Evolutionary conservation across 2,329 filamentous ascomycete genomes (phyloP), one percentile per base, ranked within the genome.

Genomic region (Berkeleyomyces basicola): DNA sequence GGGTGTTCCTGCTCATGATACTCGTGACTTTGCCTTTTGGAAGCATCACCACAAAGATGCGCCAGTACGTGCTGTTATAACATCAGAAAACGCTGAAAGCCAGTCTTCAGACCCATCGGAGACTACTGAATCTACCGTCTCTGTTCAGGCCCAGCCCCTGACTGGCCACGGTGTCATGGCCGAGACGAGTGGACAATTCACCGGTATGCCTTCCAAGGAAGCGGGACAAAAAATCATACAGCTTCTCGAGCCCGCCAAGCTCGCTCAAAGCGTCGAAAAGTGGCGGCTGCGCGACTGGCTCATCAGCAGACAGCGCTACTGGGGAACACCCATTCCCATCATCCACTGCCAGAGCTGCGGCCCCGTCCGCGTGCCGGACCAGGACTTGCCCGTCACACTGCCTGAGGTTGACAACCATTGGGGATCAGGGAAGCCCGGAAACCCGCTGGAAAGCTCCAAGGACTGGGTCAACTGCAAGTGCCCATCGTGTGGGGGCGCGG

Each of bases 211-310:
- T 5, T 91, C 88, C 1, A 73, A 75, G 3, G 78, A 86, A 61
- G 86, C 84, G 0, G 82, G 79, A 2, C 71, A 79, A 65, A 75
- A 79, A 66, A 81, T 95, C 59, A 73, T 90, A 16, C 70, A 74
- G 42, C 73, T 81, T 67, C 78, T 85, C 1, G 73, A 81, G 65
- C 72, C 76, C 2, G 79, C 81, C 4, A 73, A 76, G 1, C 75
- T 83, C n/a, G 88, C 83, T 7, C 77, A 82, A 63, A 71, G 76
- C n/a, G 77, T 81, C 7, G 83, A 88, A 64, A 87, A 82, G 65
- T 95, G 89, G 88, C 83, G 87, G 60, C 78, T 96, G 36, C 79
- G 89, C 65, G 90, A 96, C 73, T 96, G 90, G 90, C 76, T 96
- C 63, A 86, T 96, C 68, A 95, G 89, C 71, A 83, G 90, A n/a